Base-by-base conservation (phyloP, 2,329 filamentous ascomycete species). In the Phialocephala sp. region DNA sequence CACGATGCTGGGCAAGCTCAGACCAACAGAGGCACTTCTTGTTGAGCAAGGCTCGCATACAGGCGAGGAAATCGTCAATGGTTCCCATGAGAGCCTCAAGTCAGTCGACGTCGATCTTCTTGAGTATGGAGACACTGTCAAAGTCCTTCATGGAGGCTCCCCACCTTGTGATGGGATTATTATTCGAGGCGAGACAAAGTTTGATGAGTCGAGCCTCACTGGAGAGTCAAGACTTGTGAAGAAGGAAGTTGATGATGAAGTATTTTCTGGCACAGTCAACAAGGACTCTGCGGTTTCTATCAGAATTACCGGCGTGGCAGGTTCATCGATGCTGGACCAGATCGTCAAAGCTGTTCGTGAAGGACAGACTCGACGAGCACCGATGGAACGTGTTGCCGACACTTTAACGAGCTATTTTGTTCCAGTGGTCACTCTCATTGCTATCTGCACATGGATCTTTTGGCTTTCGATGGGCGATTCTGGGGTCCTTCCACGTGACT, bases 191-290 rank as follows among this genome's bases (percentile, higher is more conserved):
- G 83, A 87, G 59, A 87, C 87, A 54, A 84, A 82, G 59, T 97
- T 97, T 73, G 93, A 97, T 74, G 94, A 98, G 77, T 94, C 93
- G 12, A 96, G 93, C 67, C 82, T 98, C 66, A 97, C 94, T 1
- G 91, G 91, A 60, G 91, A 94, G 78, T 91, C 91, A 15, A 84
- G 85, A 8, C 85, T 85, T 0, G 85, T 93, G 63, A 83, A 83
- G 72, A 94, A 94, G 78, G 68, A 59, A 0, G 71, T 80, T 1
- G 89, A 87, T 3, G 90, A 92, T 65, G 79, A 81, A 18, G 87
- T 93, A 2, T 93, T 85, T 71, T 87, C 90, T 0, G 91, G 91
- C 18, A 93, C 91, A 0, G 82, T 93, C 75, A 94, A 94, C 78
- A 89, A 90, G 73, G 88, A 83, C 6, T 76, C 83, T 0, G 84